These are phyloP conservation scores for Cystofilobasidium macerans DNA, from an alignment of 768 basidiomycete genomes.

Conservation along the genomic window DNA sequence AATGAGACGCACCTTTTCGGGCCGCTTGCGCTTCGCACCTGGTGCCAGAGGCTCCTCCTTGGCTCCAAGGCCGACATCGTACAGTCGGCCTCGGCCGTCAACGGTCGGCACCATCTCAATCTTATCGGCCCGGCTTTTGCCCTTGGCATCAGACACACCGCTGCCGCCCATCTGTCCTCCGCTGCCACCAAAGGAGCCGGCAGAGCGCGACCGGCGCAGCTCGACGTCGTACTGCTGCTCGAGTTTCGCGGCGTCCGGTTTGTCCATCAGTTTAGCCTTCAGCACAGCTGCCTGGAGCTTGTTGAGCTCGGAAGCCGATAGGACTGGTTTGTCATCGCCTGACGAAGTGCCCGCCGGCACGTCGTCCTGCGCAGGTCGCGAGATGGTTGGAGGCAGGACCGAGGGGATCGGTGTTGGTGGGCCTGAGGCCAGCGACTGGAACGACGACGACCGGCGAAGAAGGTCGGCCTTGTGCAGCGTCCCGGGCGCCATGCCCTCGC, in stretches of 20 bases:
- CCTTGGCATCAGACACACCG: constrained; percentile 34
- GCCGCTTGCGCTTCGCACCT: constrained; percentile 65
- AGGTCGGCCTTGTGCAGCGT: constrained; percentile 1
- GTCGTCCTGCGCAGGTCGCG: constrained; percentile 30
- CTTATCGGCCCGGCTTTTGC: constrained; percentile 41
- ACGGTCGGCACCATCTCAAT: constrained; percentile 82
- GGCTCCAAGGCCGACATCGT: constrained; percentile 66
- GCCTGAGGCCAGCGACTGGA: constrained; percentile 11
- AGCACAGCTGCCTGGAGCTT: constrained; percentile 85
- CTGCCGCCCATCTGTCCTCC: constrained; percentile 42
- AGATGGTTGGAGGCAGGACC: constrained; percentile 60
- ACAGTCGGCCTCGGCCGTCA: constrained; percentile 70
- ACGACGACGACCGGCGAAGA: constrained; percentile 19
- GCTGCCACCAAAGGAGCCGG: constrained; percentile 16
- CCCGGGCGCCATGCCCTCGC: neutral
- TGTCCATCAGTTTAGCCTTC: constrained; percentile 74
- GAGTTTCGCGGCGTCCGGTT: constrained; percentile 57
- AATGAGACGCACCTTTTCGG: constrained; percentile 48
- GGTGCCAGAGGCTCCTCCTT: constrained; percentile 47
- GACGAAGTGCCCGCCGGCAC: constrained; percentile 48
- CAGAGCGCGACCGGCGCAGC: constrained; percentile 41
- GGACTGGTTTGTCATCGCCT: constrained; percentile 35
- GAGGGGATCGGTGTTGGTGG: constrained; percentile 69
- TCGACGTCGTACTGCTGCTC: constrained; percentile 79
- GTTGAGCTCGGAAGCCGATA: constrained; percentile 54